Evolutionary conservation across 768 basidiomycete genomes (phyloP).

Genomic region (Termitomyces sp.): DNA sequence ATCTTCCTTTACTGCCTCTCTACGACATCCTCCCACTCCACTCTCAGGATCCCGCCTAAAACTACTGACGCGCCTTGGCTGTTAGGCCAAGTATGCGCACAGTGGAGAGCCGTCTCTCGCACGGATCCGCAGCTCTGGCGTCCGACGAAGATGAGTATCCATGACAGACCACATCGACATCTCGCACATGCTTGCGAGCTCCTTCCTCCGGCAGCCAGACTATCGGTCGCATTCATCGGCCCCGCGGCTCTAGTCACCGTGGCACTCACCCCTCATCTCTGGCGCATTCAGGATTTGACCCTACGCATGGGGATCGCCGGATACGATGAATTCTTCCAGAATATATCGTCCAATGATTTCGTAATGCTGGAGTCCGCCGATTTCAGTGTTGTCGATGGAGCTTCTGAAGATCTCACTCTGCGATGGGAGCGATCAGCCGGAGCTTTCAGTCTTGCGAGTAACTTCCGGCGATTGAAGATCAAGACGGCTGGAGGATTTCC

Average conservation of each 20-base stretch:
- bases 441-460: neutral
- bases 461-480: neutral
- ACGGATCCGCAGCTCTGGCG: slow-evolving; percentile 6
- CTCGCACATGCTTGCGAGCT: slow-evolving; percentile 3
- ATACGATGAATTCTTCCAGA: slow-evolving; percentile 1
- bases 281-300: slow-evolving; percentile 4
- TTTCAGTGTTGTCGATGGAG: neutral
- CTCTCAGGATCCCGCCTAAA: neutral
- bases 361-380: neutral
- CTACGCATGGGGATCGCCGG: neutral
- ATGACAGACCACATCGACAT: neutral
- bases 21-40: neutral
- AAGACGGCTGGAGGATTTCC: neutral
- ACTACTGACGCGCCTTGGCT: slow-evolving; percentile 2
- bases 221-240: neutral
- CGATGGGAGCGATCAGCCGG: neutral
- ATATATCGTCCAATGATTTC: neutral
- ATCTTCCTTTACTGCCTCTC: slow-evolving; percentile 8
- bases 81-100: slow-evolving; percentile 7
- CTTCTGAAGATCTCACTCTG: neutral
- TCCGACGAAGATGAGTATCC: neutral
- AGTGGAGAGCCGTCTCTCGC: slow-evolving; percentile 8
- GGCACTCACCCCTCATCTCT: slow-evolving; percentile 1
- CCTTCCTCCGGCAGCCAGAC: neutral
- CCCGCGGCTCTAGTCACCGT: neutral